phyloP scores from a whole-genome alignment of 441 rosid species.

The Arabidopsis lyrata region DNA sequence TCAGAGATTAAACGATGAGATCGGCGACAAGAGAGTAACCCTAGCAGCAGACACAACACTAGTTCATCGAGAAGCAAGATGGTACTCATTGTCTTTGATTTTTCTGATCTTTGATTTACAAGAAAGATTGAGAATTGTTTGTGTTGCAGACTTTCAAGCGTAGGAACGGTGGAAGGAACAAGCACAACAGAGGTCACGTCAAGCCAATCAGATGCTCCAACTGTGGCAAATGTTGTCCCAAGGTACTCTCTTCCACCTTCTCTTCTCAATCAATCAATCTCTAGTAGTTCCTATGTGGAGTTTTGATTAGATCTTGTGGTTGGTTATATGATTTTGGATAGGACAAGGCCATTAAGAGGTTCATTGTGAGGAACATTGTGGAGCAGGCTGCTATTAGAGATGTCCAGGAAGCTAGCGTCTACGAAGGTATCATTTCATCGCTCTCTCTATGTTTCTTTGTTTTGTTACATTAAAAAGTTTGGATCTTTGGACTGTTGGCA shows the following conservation, averaged over 20 bases:
- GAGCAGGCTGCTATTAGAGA: slow-evolving; percentile 88
- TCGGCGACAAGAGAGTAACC: neutral
- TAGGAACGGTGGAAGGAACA: slow-evolving; percentile 94
- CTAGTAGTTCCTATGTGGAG: neutral
- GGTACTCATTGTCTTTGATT: neutral
- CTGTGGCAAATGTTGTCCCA: slow-evolving; percentile 96
- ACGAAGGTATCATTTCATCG: slow-evolving; percentile 52
- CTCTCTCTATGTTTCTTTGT: neutral
- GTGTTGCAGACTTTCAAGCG: slow-evolving; percentile 84
- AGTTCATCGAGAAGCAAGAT: neutral
- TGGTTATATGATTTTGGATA: neutral
- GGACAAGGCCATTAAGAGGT: slow-evolving; percentile 68
- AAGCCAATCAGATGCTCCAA: slow-evolving; percentile 94
- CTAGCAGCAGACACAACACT: neutral
- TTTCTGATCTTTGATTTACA: too few species aligned
- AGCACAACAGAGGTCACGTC: slow-evolving; percentile 94
- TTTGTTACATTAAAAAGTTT: neutral
- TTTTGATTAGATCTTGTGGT: slow-evolving; percentile 1
- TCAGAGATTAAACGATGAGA: neutral
- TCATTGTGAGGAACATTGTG: slow-evolving; percentile 80
- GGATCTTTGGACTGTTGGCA: neutral
- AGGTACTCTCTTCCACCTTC: slow-evolving; percentile 35
- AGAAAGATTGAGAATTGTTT: too few species aligned
- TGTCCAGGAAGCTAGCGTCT: slow-evolving; percentile 77
- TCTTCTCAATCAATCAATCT: neutral